Evolutionary conservation across 805 yeast species (phyloP), one percentile per base, ranked within the genome.

Genomic region (Naumovozyma dairenensis): DNA sequence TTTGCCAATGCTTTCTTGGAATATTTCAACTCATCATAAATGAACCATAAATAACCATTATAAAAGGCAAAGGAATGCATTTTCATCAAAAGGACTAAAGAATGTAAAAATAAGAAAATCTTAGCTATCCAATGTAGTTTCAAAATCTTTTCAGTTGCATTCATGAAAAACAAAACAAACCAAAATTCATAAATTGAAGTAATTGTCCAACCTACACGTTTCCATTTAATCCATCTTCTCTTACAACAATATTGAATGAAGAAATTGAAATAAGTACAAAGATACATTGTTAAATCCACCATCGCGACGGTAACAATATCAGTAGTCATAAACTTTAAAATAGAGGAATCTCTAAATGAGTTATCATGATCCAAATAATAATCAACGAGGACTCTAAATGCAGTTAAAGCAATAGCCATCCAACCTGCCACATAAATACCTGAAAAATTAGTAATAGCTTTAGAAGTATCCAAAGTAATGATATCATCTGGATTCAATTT

Each of bases 31-130:
- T 81, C 87, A 8, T 62, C 57, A 18, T 55, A 46, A 27, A 79
- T 71, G 16, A 54, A 60, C 86, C 92, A 83, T 38, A 92, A 61
- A 53, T 87, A 85, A 0, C 97, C 97, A 51, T 87, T 86, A 62
- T 77, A 89, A 51, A 82, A 86, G 2, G 83, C 83, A 53, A 78
- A 89, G 2, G 96, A 86, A 55, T 92, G 97, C 74, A 80, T 79
- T 54, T 89, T 92, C 98, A 89, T 89, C 45, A 92, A 55, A 43
- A 86, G 62, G 1, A 92, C 97, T 32, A 85, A 63, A 13, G 85
- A 74, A 53, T 92, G 98, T 33, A 89, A 63, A 40, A 84, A 71
- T 41, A 89, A 60, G 50, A 84, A 89, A 29, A 87, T 87, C 49
- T 77, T 77, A 2, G 84, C 95, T 32, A 87, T 80, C 97, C 97